These are phyloP conservation scores for Vanderwaltozyma yarrowii DNA, from an alignment of 805 yeast genomes.

Conservation along the genomic window DNA sequence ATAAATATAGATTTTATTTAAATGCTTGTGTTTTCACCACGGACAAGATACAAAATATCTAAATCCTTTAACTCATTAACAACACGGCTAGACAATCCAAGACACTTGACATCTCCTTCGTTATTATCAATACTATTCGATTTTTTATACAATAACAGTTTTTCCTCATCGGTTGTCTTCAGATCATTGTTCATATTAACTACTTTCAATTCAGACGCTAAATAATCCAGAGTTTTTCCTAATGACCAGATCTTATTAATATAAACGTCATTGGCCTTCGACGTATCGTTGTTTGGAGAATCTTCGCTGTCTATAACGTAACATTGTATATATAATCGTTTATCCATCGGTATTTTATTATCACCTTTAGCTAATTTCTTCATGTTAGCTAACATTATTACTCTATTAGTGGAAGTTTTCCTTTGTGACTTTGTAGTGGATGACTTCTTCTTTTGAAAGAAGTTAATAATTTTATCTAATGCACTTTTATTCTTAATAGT, in stretches of 20 bases:
- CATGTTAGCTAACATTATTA: slow-evolving; percentile 11
- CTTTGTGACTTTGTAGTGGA: background rate
- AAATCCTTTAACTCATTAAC: slow-evolving; percentile 10
- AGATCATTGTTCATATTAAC: slow-evolving; percentile 14
- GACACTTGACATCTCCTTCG: background rate
- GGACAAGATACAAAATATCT: slow-evolving; percentile 21
- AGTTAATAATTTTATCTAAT: slow-evolving; percentile 17
- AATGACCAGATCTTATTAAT: slow-evolving; percentile 27
- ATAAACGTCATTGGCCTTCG: slow-evolving; percentile 10
- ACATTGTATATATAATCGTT: slow-evolving; percentile 21
- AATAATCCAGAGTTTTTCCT: slow-evolving; percentile 24
- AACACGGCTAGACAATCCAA: slow-evolving; percentile 14
- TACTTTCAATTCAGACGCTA: slow-evolving; percentile 19
- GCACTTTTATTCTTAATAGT: slow-evolving; percentile 14
- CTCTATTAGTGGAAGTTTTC: slow-evolving; percentile 9
- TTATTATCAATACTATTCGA: background rate
- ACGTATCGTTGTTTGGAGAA: background rate
- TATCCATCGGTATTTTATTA: slow-evolving; percentile 15
- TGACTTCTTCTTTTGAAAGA: slow-evolving; percentile 7
- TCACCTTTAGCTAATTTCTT: slow-evolving; percentile 22
- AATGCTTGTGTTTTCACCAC: slow-evolving; percentile 9
- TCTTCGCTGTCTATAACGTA: slow-evolving; percentile 5
- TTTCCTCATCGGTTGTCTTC: slow-evolving; percentile 12
- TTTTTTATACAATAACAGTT: slow-evolving; percentile 17
- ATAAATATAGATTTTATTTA: background rate